Evolutionary conservation across 75 land plant species (phyloP), one percentile per base, ranked within the genome.

Genomic region (Sequoia sempervirens): DNA sequence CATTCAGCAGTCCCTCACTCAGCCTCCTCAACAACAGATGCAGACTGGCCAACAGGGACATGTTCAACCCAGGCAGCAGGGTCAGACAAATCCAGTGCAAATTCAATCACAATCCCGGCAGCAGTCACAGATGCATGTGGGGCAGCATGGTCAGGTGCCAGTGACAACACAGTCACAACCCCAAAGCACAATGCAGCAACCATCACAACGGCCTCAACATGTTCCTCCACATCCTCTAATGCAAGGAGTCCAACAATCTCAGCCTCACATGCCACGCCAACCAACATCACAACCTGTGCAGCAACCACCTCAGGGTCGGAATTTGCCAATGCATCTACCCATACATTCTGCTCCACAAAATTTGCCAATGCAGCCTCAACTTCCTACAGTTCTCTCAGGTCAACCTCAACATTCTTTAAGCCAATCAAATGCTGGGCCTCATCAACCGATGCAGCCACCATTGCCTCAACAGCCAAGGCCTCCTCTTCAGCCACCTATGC

Each of bases 391-490:
- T 78, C 50, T 43, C 64, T 86, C 95, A 18, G 82, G 82, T 38
- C 92, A 90, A 82, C 54, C 68, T 72, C 95, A 89, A 41, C 93
- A 89, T 38, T 82, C 88, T 15, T 74, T 89, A 28, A 85, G 84
- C 43, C 85, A 80, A 38, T 83, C 88, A 81, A 85, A 86, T 38
- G 53, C 82, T 64, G 80, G 80, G 15, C 91, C 43, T 30, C 89
- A 87, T 87, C 84, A 87, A 85, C 87, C 90, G 9, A 45, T 86
- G 83, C 96, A 92, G 80, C 95, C 94, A 32, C 95, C 93, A 15
- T 75, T 91, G 84, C 96, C 93, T 34, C 94, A 83, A 50, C 97
- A 91, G 53, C 90, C 93, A 34, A 92, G 95, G 83, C 92, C 91
- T 20, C 85, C 86, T 85, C 72, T 79, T 76, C 89, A 85, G 80